Base-by-base conservation (phyloP, 371 early-diverging fungal genomes). In the Rhizopus arrhizus region DNA sequence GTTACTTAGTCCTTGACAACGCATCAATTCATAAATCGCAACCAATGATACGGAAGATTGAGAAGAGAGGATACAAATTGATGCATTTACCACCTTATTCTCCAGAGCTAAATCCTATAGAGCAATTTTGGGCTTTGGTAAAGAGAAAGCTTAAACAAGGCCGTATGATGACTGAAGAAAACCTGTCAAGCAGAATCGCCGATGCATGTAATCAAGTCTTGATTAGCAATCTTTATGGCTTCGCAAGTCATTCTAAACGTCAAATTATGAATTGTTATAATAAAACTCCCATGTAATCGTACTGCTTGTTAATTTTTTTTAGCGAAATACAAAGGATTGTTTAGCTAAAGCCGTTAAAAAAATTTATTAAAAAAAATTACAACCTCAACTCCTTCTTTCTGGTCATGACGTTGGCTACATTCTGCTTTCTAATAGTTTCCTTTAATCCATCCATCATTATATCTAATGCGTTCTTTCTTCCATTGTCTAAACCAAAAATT, bases 171-270 rank as follows among this genome's bases (percentile, higher is more conserved):
- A 45, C 42, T 52, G 59, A 59, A 59, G 59, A 59, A 45, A 59
- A 59, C 52, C 59, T 59, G 43, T 59, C 59, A 15, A 52, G 59
- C 43, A 59, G 43, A 52, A 59, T 59, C 43, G 53, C 59, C 52
- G 53, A 59, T 41, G 59, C 59, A 52, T 59, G 59, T 59, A 52
- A 59, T 59, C 52, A 59, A 59, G 59, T 52, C 43, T 52, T 59
- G 42, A 59, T 59, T 52, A 59, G 42, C 38, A 45, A 59, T 43
- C 52, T 59, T 59, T 59, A 59, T 42, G 59, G 59, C 42, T 53
- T 59, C 59, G 43, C 59, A 31, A 58, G 15, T 50, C 59, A 58
- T 40, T 51, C 50, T 51, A 56, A 56, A 47, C 52, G 38, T 53
- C 59, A 59, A 52, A 52, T 59, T 52, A 59, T 38, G 41, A 50